Percentiles rank a stretch among this genome's conserved stretches.
Evolutionary conservation across 2,329 filamentous ascomycete genomes (phyloP).

Genomic region (Penicillium corylophilum): DNA sequence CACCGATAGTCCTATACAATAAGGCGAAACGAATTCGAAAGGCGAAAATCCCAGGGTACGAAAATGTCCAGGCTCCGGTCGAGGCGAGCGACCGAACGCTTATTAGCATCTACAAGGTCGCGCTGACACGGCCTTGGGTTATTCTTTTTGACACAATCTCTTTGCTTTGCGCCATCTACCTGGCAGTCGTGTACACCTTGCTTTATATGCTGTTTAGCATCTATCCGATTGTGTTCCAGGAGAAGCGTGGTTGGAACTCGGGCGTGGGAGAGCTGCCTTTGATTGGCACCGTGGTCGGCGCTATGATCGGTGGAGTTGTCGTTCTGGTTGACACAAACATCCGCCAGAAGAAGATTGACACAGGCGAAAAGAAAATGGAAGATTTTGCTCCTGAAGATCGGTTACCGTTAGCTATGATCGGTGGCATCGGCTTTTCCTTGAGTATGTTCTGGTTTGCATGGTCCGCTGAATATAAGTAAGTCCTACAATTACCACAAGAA

Average conservation of each 20-base stretch:
- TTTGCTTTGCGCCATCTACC: slow-evolving; percentile 53
- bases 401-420: slow-evolving; percentile 22
- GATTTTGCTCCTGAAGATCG: slow-evolving; percentile 26
- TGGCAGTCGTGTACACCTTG: slow-evolving; percentile 55
- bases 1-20: slow-evolving; percentile 51
- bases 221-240: slow-evolving; percentile 54
- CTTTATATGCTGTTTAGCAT: slow-evolving; percentile 61
- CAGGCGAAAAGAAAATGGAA: slow-evolving; percentile 21
- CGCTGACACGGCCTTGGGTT: slow-evolving; percentile 56
- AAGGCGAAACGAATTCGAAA: slow-evolving; percentile 55
- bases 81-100: slow-evolving; percentile 50
- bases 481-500: not conserved
- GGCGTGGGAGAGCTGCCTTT: slow-evolving; percentile 55
- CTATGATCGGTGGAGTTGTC: slow-evolving; percentile 21
- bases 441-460: slow-evolving; percentile 49
- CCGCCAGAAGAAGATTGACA: slow-evolving; percentile 35
- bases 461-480: slow-evolving; percentile 34
- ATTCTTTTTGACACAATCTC: slow-evolving; percentile 57
- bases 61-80: slow-evolving; percentile 51
- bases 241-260: slow-evolving; percentile 54
- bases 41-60: slow-evolving; percentile 52
- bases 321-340: slow-evolving; percentile 44
- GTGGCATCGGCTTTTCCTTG: slow-evolving; percentile 27
- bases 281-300: slow-evolving; percentile 32
- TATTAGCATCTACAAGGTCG: slow-evolving; percentile 50